A percentile compares a stretch with the other conserved stretches of the same genome.
These are phyloP conservation scores for Penicillium griseofulvum DNA, from an alignment of 2,329 filamentous ascomycete species.

Conservation along the genomic window DNA sequence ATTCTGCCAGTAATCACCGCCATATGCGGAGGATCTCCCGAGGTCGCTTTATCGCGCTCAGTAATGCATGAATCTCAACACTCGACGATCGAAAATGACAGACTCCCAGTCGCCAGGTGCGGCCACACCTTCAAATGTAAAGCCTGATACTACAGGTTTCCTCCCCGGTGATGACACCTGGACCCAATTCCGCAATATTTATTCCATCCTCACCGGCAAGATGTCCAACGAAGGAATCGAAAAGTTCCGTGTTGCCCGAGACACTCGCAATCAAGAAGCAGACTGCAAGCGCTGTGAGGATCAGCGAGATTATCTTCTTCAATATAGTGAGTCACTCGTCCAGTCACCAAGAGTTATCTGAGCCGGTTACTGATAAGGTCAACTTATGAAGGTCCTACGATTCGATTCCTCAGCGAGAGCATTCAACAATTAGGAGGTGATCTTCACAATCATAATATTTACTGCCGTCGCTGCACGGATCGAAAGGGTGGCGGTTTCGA, in stretches of 20 bases:
- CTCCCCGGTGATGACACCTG: slow-evolving; percentile 42
- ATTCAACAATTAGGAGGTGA: slow-evolving; percentile 75
- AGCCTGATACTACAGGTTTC: slow-evolving; percentile 36
- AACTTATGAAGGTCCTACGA: slow-evolving; percentile 60
- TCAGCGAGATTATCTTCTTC: slow-evolving; percentile 77
- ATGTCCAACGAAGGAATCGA: slow-evolving; percentile 67
- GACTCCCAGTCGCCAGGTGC: slow-evolving; percentile 26
- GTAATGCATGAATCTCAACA: neutral
- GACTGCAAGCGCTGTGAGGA: slow-evolving; percentile 81
- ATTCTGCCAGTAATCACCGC: slow-evolving; percentile 35
- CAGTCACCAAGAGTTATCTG: too few relatives aligned
- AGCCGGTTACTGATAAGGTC: slow-evolving; percentile 3
- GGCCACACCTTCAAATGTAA: slow-evolving; percentile 19
- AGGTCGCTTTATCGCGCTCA: slow-evolving; percentile 11
- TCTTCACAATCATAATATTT: slow-evolving; percentile 71
- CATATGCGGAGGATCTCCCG: slow-evolving; percentile 30
- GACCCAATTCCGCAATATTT: slow-evolving; percentile 76
- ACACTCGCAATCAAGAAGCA: slow-evolving; percentile 68
- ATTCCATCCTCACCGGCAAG: slow-evolving; percentile 72
- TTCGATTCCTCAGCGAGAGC: slow-evolving; percentile 82
- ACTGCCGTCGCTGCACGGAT: slow-evolving; percentile 74
- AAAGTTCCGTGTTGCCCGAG: slow-evolving; percentile 74
- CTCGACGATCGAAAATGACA: slow-evolving; percentile 27
- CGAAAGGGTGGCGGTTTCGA: slow-evolving; percentile 80
- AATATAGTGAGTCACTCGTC: slow-evolving; percentile 56